phyloP scores from a whole-genome alignment of 805 yeast species.

The Starmera amethionina region DNA sequence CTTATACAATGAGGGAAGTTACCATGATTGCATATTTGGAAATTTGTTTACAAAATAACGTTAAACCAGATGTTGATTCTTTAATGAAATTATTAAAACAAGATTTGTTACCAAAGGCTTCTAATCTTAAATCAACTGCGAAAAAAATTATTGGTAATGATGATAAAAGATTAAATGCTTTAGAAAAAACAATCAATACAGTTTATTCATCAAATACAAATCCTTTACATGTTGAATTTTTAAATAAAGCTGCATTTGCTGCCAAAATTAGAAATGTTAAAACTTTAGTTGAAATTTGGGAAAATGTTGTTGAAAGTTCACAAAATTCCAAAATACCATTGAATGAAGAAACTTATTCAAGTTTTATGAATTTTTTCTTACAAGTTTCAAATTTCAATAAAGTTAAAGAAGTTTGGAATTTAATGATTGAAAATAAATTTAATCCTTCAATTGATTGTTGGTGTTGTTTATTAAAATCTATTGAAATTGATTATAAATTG shows the following conservation, averaged over 20 bases:
- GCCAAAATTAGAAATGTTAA: slow-evolving; percentile 5
- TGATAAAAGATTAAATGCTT: slow-evolving; percentile 2
- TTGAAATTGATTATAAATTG: slow-evolving; percentile 11
- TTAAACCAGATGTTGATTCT: slow-evolving; percentile 4
- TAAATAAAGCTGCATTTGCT: slow-evolving; percentile 10
- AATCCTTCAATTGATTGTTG: slow-evolving; percentile 40
- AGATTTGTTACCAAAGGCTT: slow-evolving; percentile 3
- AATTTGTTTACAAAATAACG: background rate
- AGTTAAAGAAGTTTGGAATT: slow-evolving; percentile 41
- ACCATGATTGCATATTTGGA: slow-evolving; percentile 13
- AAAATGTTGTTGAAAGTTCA: slow-evolving; percentile 13
- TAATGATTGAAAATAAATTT: slow-evolving; percentile 29
- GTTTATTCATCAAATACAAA: slow-evolving; percentile 7
- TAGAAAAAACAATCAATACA: slow-evolving; percentile 3
- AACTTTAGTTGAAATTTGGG: slow-evolving; percentile 9
- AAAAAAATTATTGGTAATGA: slow-evolving; percentile 1
- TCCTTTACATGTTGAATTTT: slow-evolving; percentile 13
- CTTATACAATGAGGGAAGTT: background rate
- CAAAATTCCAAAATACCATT: slow-evolving; percentile 23
- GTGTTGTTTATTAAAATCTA: slow-evolving; percentile 48
- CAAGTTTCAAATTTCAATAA: slow-evolving; percentile 24
- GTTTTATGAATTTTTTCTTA: slow-evolving; percentile 37
- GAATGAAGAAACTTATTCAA: slow-evolving; percentile 29
- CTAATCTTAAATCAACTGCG: background rate
- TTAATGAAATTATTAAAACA: slow-evolving; percentile 9